Base-by-base conservation (phyloP, 805 yeast genomes). In the Lachancea lanzarotensis region DNA sequence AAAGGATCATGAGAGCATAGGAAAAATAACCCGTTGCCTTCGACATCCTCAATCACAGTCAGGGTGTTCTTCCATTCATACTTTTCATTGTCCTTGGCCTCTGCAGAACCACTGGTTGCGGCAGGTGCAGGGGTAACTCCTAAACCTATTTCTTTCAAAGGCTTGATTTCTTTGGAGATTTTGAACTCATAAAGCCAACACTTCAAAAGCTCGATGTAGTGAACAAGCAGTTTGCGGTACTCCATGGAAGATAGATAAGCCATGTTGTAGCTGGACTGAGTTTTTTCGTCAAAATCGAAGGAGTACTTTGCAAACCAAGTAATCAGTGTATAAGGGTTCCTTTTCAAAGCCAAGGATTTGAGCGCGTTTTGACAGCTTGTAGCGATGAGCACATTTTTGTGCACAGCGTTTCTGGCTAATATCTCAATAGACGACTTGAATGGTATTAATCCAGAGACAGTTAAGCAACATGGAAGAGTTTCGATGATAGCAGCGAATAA, bases 1-100 rank as follows among this genome's bases (percentile, higher is more conserved):
- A 76, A 71, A 35, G 83, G 73, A 58, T 89, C 96, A 53, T 89
- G 95, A 1, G 96, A 86, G 55, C 96, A 86, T 18, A 93, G 68
- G 57, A 95, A 91, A 56, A 87, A 93, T 26, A 93, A 66, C 0
- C 96, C 99, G 58, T 90, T 87, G 0, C 98, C 97, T 64, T 93
- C 98, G 9, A 91, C 86, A 50, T 91, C 97, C 63, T 93, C 98
- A 38, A 93, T 82, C 0, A 85, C 83, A 0, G 96, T 84, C 50
- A 87, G 80, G 15, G 88, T 79, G 38, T 79, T 80, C 52, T 85
- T 86, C 75, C 87, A 72, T 57, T 85, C 91, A 31, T 85, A 62
- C 46, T 81, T 85, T 50, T 84, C 89, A 16, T 52, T 47, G 5
- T 59, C 63, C 5, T 55, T 63, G 1, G 44, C 12, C 17, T 49